Evolutionary conservation across 805 yeast species (phyloP).

Genomic region (Pichia cephalocereana): DNA sequence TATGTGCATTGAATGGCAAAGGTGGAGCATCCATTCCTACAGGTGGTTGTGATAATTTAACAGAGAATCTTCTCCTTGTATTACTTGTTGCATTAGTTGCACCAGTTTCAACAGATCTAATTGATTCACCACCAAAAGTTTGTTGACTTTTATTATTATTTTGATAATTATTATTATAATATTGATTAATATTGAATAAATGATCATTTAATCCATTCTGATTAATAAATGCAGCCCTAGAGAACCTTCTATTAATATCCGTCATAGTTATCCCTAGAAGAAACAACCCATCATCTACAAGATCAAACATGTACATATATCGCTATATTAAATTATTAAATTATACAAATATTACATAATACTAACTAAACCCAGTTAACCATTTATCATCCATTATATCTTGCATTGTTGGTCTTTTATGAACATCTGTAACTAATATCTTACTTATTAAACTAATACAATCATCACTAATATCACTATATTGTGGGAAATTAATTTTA

Average conservation of each 20-base stretch:
- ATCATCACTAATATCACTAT: constrained; percentile 44
- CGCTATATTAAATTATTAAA: too few species aligned
- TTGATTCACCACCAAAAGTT: constrained; percentile 1
- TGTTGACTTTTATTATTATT: not conserved
- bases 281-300: not conserved
- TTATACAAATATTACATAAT: too few species aligned
- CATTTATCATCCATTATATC: constrained; percentile 66
- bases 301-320: not conserved
- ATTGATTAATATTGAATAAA: constrained; percentile 1
- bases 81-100: constrained; percentile 1
- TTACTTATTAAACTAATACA: constrained; percentile 51
- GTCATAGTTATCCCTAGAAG: not conserved
- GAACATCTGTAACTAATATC: constrained; percentile 62
- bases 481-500: constrained; percentile 58
- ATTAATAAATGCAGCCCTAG: constrained; percentile 3
- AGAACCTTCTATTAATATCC: constrained; percentile 6
- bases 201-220: not conserved
- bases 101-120: constrained; percentile 1
- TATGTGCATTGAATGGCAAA: constrained; percentile 18
- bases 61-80: constrained; percentile 34
- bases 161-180: not conserved
- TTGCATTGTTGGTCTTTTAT: constrained; percentile 62
- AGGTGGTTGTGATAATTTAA: constrained; percentile 23
- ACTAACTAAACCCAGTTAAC: constrained; percentile 31
- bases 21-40: constrained; percentile 17